Conservation (phyloP, 2,329 filamentous ascomycete genomes). For the Penicillium sp. region DNA sequence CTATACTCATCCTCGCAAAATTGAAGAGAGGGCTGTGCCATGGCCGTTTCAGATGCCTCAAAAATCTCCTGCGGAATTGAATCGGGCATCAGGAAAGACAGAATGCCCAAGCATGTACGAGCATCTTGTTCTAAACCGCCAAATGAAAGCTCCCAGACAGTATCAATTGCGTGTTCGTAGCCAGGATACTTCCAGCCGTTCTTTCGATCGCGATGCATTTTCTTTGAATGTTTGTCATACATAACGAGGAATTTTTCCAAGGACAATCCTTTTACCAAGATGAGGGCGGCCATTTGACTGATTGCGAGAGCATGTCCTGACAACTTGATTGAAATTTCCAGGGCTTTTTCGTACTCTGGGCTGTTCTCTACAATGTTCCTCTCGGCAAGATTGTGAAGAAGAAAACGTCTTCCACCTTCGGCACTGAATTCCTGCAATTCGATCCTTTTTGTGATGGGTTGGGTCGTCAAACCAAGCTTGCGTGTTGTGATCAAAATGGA, state of each 20-base stretch:
- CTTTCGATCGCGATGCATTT: too few relatives aligned
- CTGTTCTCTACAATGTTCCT: too few relatives aligned
- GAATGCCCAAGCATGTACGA: not conserved
- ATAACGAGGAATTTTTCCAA: not conserved
- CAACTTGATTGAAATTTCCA: not conserved
- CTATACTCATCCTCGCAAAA: not conserved
- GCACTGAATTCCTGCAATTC: not conserved
- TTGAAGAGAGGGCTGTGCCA: too few relatives aligned
- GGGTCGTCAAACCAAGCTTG: not conserved
- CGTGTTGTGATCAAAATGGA: not conserved
- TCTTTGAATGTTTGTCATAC: too few relatives aligned
- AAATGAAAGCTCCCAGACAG: too few relatives aligned
- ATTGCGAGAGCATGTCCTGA: not conserved
- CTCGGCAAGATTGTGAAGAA: not conserved
- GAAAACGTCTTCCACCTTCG: not conserved
- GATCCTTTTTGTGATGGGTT: not conserved
- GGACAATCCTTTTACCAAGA: not conserved
- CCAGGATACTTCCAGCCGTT: too few relatives aligned
- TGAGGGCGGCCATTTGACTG: not conserved
- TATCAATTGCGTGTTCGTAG: too few relatives aligned
- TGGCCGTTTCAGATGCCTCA: not conserved
- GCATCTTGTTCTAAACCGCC: not conserved
- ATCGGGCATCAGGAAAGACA: not conserved
- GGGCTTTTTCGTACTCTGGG: too few relatives aligned
- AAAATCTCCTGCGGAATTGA: not conserved